Base-by-base conservation (phyloP, 2,329 filamentous ascomycete species). In the Diaporthe australafricana region DNA sequence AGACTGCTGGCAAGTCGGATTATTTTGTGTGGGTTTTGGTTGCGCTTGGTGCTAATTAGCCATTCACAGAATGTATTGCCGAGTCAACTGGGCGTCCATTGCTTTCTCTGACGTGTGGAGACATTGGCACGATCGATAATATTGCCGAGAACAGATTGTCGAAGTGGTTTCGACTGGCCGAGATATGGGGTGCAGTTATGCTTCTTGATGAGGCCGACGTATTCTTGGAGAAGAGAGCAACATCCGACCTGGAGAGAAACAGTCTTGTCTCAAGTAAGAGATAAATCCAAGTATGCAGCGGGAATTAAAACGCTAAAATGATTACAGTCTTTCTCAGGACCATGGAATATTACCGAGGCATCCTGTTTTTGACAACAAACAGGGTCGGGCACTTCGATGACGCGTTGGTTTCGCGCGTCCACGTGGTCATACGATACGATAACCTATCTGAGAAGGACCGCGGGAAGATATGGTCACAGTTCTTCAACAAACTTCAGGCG, bases 351-450 rank as follows among this genome's bases (percentile, higher is more conserved):
- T 79, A 78, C 67, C 60, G 70, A 5, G 77, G 77, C 9, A 76
- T 79, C 30, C 70, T 79, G 16, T 78, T 78, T 47, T 63, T 79
- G 4, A 80, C 77, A 0, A 78, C 77, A 1, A 79, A 78, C 55
- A 73, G 77, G 11, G 81, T 84, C 27, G 75, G 79, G 3, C 74
- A 73, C 9, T 80, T 85, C 50, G 83, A 84, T 68, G 80, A 82
- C 32, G 83, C 82, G 0, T 80, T 84, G 71, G 74, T 78, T 17
- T 79, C 77, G 11, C 76, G 80, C 30, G 79, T 81, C 62, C 80
- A 82, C 55, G 75, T 81, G 9, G 72, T 77, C 1, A 73, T 82
- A 14, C 72, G 75, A 25, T 81, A 81, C 68, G 71, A 75, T 16
- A 72, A 77, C n/a, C 72, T 40, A 42, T 52, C 30, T 8, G 63